Base-by-base conservation (phyloP, 768 basidiomycete species). In the Russula griseocarnosa region DNA sequence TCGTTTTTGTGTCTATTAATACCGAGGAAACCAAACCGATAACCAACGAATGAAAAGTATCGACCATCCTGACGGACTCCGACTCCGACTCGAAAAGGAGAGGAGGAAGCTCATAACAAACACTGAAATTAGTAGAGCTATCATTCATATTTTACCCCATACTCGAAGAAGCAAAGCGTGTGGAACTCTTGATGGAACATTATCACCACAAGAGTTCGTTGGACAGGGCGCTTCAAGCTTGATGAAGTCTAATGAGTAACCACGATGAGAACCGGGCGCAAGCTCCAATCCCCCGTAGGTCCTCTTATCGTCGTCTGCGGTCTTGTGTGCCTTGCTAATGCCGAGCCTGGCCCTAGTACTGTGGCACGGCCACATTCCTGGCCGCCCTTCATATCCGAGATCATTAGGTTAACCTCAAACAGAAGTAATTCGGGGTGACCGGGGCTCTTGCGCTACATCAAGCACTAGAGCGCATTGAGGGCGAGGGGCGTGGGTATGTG, bases 101-200 rank as follows among this genome's bases (percentile, higher is more conserved):
- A 34, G 13, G 32, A 34, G 34, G 34, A 34, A 34, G 11, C 34
- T 34, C 5, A 5, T 9, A 3, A 34, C 11, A 10, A 34, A 34
- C 1, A 9, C 32, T 9, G 34, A 34, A 3, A 34, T 5, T n/a
- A n/a, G n/a, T n/a, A n/a, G n/a, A n/a, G n/a, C n/a, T n/a, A n/a
- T n/a, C n/a, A n/a, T 34, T 34, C 32, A 34, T 10, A 30, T 5
- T 34, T 34, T 10, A 34, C 13, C 36, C 36, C 2, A 0, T 13
- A 13, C 13, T 36, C 3, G 36, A 36, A 36, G 36, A 36, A 36
- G 32, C 32, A 32, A 30, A 30, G 34, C 11, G 18, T 5, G n/a
- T 46, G 44, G 44, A 47, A 22, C n/a, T 47, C 46, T 47, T 47
- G 46, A 47, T 47, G 46, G 46, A 47, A 47, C 46, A 22, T 47